A percentile compares a stretch with the other conserved stretches of the same genome.
phyloP scores from a whole-genome alignment of 108 stramenopile species.

The Cafeteria roenbergensis region DNA sequence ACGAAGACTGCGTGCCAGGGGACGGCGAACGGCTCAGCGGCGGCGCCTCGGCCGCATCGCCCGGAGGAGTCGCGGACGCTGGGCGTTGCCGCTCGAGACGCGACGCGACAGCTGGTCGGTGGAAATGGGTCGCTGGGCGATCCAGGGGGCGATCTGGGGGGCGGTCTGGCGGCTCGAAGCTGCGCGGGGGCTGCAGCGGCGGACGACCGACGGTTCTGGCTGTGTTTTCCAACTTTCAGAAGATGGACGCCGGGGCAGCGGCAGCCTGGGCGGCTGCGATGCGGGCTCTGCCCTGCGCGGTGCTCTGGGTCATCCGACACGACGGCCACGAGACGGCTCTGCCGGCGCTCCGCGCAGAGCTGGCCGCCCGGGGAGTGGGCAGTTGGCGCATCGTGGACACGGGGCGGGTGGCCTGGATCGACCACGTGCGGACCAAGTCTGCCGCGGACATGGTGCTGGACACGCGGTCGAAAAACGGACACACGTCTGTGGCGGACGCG shows the following conservation, averaged over 20 bases:
- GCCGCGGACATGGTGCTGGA: conserved; percentile 11
- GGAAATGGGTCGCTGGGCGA: too few species aligned
- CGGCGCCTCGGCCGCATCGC: too few species aligned
- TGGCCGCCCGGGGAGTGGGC: background rate
- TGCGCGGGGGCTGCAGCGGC: too few species aligned
- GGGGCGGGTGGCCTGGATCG: background rate
- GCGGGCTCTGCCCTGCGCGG: too few species aligned
- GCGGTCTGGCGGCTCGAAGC: too few species aligned
- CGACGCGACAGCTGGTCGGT: too few species aligned
- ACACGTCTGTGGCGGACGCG: conserved; percentile 13
- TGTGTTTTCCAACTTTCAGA: background rate
- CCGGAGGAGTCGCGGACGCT: too few species aligned
- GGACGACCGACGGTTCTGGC: background rate
- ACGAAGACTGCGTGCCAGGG: too few species aligned
- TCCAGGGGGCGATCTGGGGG: too few species aligned
- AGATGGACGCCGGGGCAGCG: background rate
- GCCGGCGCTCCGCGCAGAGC: background rate
- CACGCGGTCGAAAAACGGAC: conserved; percentile 15
- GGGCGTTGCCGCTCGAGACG: too few species aligned
- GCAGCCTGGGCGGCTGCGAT: background rate
- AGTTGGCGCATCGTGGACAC: background rate
- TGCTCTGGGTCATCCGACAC: background rate
- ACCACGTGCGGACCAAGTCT: conserved; percentile 8
- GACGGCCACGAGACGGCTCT: background rate
- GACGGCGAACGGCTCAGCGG: too few species aligned